Conservation (phyloP, 306 rosid species). For the Parietaria judaica region DNA sequence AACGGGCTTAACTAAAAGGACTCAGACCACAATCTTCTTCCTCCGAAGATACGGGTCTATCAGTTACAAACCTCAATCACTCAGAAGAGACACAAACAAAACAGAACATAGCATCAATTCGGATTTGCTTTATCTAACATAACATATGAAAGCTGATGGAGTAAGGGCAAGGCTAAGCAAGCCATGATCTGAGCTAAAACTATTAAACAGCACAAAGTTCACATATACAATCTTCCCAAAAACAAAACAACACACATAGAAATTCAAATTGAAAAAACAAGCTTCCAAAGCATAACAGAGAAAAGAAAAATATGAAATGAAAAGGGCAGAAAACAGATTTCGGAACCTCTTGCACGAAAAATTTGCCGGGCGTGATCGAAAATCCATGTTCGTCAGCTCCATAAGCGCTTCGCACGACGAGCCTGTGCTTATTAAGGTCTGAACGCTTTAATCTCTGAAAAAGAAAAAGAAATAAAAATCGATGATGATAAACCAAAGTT, state of each 20-base stretch:
- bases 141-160: too few species aligned
- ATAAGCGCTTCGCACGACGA: constrained; percentile 43
- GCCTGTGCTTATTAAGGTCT: constrained; percentile 38
- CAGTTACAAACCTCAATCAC: too few species aligned
- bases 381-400: constrained; percentile 56
- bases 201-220: too few species aligned
- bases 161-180: too few species aligned
- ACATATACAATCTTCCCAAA: neutral
- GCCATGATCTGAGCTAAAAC: too few species aligned
- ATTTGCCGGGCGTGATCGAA: constrained; percentile 58
- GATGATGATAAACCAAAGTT: constrained; percentile 2
- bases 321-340: constrained; percentile 7
- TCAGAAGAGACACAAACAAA: too few species aligned
- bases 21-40: too few species aligned
- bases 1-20: too few species aligned
- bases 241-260: constrained; percentile 9
- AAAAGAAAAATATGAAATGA: neutral
- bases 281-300: neutral
- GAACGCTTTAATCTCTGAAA: constrained; percentile 50
- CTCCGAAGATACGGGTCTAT: too few species aligned
- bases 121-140: too few species aligned
- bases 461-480: neutral
- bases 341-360: constrained; percentile 78
- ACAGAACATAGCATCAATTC: too few species aligned
- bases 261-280: neutral